Conservation (phyloP, 257 asterid species). For the Solanum medicagineum region DNA sequence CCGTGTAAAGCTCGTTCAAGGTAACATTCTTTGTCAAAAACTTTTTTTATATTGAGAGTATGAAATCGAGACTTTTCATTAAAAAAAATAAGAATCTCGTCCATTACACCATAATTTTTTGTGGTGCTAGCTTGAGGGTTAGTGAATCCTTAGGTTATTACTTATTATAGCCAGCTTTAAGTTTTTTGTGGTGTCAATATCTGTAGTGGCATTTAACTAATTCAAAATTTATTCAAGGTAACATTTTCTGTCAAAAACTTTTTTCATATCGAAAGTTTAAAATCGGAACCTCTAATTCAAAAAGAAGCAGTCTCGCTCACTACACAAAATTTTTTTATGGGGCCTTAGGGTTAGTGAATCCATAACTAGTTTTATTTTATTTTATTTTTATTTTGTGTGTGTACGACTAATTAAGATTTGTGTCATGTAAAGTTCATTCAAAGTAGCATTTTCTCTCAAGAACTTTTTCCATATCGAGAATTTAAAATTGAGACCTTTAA, state of each 20-base stretch:
- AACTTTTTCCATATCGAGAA: too few species aligned
- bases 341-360: neutral
- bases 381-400: too few species aligned
- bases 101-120: too few species aligned
- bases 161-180: neutral
- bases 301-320: too few species aligned
- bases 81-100: too few species aligned
- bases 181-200: too few species aligned
- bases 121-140: too few species aligned
- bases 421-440: neutral
- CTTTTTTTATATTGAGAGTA: too few species aligned
- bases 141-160: neutral
- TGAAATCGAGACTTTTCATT: rapidly evolving
- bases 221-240: too few species aligned
- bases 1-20: neutral
- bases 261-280: too few species aligned
- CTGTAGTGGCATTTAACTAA: rapidly evolving
- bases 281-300: rapidly evolving
- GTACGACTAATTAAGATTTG: neutral
- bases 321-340: too few species aligned
- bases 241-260: neutral
- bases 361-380: neutral
- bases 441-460: neutral
- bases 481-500: rapidly evolving
- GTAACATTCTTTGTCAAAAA: neutral